Evolutionary conservation across 345 rosid genomes (phyloP), one percentile per base, ranked within the genome.

Genomic region (Corchorus olitorius): DNA sequence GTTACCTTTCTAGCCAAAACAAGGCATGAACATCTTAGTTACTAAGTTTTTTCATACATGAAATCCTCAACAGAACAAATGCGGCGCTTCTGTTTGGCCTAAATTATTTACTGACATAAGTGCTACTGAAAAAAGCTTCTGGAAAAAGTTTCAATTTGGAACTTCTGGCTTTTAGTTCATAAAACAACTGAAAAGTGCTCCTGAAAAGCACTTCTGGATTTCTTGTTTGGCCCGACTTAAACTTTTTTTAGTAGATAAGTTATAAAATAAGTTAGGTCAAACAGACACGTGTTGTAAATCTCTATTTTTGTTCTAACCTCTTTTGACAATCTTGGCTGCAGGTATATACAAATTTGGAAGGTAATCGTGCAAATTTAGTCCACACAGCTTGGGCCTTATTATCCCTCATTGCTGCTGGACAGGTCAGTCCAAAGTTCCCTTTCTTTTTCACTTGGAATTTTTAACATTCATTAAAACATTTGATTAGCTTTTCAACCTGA

Each of bases 311-410:
- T 65, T 41, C 62, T 39, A 15, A 39, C 6, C 10, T 73, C 8
- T 11, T 8, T 45, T 27, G n/a, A 49, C 34, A 17, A 52, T 41
- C 4, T 53, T 56, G 5, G 35, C 11, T 52, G 67, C 70, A 84
- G 87, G 87, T 77, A 46, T 84, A 84, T 45, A 87, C 82, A 14
- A 86, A 86, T 64, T 72, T 83, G 37, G 77, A 83, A n/a, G 85
- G 85, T 15, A 75, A 84, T 50, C 70, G 73, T 0, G 77, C 87
- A 53, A 89, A 86, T 72, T 68, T 87, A 59, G 92, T 87, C n/a
- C 88, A 87, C 1, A 86, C 92, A 71, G 81, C 88, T 2, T 87
- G 89, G 89, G 92, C 88, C 17, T 43, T 89, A 77, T 74, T 87
- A 69, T 71, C 86, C 27, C 80, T 89, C n/a, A 85, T 89, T 54